Conservation (phyloP, 768 basidiomycete genomes). For the Suillus americanus region DNA sequence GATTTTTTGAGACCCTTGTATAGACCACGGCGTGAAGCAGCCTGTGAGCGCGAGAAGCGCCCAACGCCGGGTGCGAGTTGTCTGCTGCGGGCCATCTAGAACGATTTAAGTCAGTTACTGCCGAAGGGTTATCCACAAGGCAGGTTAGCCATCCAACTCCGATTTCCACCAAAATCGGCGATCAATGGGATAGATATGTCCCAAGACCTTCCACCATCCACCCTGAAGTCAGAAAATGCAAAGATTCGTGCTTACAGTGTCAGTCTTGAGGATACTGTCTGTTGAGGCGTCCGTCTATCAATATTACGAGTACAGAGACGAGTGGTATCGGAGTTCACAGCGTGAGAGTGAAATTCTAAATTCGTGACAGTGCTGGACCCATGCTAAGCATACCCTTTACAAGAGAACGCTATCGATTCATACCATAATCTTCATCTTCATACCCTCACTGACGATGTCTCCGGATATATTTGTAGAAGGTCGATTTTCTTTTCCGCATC, state of each 20-base stretch:
- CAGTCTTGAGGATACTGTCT: constrained; percentile 42
- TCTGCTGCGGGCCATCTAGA: constrained; percentile 84
- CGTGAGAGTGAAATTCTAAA: constrained; percentile 24
- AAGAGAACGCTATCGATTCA: neutral
- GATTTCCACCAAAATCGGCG: constrained; percentile 13
- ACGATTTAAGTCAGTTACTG: constrained; percentile 18
- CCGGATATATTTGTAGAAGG: constrained; percentile 24
- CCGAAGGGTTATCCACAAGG: constrained; percentile 35
- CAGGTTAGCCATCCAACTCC: constrained; percentile 33
- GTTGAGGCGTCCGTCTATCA: constrained; percentile 27
- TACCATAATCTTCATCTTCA: constrained; percentile 16
- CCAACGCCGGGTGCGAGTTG: constrained; percentile 81
- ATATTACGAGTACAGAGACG: constrained; percentile 1
- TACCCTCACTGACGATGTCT: constrained; percentile 26
- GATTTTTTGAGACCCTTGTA: constrained; percentile 85
- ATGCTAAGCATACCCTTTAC: neutral
- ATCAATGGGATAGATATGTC: constrained; percentile 1
- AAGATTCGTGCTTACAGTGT: constrained; percentile 39
- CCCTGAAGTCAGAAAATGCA: constrained; percentile 13
- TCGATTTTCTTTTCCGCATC: constrained; percentile 6
- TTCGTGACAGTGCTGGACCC: constrained; percentile 2
- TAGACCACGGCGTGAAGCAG: constrained; percentile 77
- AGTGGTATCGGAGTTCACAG: constrained; percentile 11
- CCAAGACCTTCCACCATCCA: neutral
- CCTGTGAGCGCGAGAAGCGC: constrained; percentile 80